phyloP scores from a whole-genome alignment of 331 rosid species.

The Rosa hybrid region DNA sequence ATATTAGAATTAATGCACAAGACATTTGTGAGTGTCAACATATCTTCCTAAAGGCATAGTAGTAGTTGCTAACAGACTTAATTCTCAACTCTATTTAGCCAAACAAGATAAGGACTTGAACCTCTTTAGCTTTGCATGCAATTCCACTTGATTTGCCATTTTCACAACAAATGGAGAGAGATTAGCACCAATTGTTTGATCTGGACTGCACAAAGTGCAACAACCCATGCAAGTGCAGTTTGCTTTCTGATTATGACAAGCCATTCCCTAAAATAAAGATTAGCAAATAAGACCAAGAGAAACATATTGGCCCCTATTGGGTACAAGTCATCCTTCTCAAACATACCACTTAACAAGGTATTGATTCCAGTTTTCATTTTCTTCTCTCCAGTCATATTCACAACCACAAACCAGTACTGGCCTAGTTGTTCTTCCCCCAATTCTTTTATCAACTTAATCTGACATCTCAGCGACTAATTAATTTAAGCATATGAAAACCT shows the following conservation, averaged over 20 bases:
- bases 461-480: constrained; percentile 37
- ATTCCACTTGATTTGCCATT: not conserved
- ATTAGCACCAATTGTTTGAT: not conserved
- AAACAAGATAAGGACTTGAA: not conserved
- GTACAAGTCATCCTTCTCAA: not conserved
- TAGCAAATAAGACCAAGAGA: not conserved
- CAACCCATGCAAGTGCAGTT: not conserved
- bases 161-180: not conserved
- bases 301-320: not conserved
- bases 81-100: not conserved
- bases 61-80: not conserved
- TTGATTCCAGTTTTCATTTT: not conserved
- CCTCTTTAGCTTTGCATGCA: not conserved
- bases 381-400: constrained; percentile 15
- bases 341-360: not conserved
- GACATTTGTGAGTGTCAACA: not conserved
- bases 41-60: not conserved
- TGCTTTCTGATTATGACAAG: not conserved
- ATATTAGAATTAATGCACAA: not conserved
- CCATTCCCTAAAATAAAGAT: not conserved
- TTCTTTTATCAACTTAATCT: constrained; percentile 17
- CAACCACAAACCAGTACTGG: constrained; percentile 13
- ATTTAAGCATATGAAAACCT: constrained; percentile 39
- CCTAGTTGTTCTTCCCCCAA: constrained; percentile 21
- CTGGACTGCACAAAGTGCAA: not conserved